A percentile compares a stretch with the other conserved stretches of the same genome.
Evolutionary conservation across 306 rosid genomes (phyloP).

Genomic region (Vigna hirtella): DNA sequence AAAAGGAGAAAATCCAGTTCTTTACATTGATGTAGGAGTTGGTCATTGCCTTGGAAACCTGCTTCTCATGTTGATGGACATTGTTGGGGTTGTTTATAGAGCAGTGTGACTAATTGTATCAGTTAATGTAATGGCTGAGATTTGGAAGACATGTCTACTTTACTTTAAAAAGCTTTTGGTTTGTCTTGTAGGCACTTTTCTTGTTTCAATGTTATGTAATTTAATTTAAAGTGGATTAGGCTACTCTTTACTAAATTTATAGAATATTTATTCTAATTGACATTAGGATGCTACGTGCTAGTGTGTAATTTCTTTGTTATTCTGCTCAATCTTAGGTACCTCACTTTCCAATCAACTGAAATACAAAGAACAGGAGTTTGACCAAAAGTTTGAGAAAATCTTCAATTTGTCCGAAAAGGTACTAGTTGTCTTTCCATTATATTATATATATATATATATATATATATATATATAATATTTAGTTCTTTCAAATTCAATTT

Average conservation of each 20-base stretch:
- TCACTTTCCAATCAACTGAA: conserved; percentile 75
- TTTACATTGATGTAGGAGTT: conserved; percentile 38
- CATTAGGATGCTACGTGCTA: conserved; percentile 23
- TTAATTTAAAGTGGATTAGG: conserved; percentile 26
- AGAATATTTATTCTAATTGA: conserved; percentile 30
- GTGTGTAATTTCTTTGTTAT: conserved; percentile 30
- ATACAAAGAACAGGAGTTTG: conserved; percentile 82
- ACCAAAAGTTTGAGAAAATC: conserved; percentile 67
- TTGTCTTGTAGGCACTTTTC: conserved; percentile 35
- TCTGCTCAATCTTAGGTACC: conserved; percentile 59
- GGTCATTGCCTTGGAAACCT: conserved; percentile 37
- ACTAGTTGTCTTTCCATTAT: conserved; percentile 14
- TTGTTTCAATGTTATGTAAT: conserved; percentile 15
- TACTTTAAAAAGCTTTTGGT: conserved; percentile 33
- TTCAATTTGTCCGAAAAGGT: conserved; percentile 80
- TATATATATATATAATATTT: too few relatives aligned
- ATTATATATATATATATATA: too few relatives aligned
- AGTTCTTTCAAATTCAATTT: conserved; percentile 16
- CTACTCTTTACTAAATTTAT: conserved; percentile 27
- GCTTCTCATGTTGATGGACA: conserved; percentile 36
- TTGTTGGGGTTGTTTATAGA: conserved; percentile 33
- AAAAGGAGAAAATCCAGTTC: conserved; percentile 10
- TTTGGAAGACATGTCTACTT: conserved; percentile 39
- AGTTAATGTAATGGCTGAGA: conserved; percentile 35
- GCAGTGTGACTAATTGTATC: conserved; percentile 27